A percentile compares a stretch with the other conserved stretches of the same genome.
Conservation (phyloP, 2,329 filamentous ascomycete genomes). For the Fusarium pseudograminearum region DNA sequence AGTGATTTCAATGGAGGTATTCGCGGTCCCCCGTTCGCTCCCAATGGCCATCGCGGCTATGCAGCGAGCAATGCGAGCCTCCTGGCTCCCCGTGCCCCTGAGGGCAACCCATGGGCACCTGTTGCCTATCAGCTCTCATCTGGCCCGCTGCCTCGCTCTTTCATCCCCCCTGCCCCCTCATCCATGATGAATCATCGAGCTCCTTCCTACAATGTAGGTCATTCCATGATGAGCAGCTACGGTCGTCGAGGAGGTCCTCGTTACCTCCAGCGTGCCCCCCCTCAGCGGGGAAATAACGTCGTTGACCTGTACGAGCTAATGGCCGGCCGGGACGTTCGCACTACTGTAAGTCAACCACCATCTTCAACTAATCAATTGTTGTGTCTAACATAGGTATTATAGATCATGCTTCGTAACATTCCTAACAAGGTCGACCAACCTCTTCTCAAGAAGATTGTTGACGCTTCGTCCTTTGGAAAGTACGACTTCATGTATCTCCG, state of each 20-base stretch:
- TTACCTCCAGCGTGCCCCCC: neutral
- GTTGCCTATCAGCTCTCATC: conserved; percentile 47
- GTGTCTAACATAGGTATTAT: conserved; percentile 12
- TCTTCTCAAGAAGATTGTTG: conserved; percentile 82
- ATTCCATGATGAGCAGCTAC: neutral
- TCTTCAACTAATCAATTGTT: neutral
- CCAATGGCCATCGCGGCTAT: neutral
- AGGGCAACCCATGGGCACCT: conserved; percentile 3
- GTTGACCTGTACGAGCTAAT: conserved; percentile 58
- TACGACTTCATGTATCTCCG: conserved; percentile 97
- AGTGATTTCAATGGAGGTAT: conserved; percentile 31
- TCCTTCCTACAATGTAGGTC: neutral
- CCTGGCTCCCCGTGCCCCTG: conserved; percentile 35
- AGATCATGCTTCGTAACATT: conserved; percentile 96
- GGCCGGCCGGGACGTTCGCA: conserved; percentile 78
- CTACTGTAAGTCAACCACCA: conserved; percentile 68
- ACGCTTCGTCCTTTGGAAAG: conserved; percentile 80
- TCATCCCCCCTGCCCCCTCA: conserved; percentile 36
- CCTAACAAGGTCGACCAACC: conserved; percentile 87
- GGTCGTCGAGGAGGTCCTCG: conserved; percentile 32
- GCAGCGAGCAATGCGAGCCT: neutral
- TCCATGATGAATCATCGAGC: no score
- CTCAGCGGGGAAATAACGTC: conserved; percentile 61
- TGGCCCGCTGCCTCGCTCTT: conserved; percentile 38
- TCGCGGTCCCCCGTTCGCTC: conserved; percentile 33